Conservation (phyloP, 2,329 filamentous ascomycete species). For the Ophiostoma quercus region DNA sequence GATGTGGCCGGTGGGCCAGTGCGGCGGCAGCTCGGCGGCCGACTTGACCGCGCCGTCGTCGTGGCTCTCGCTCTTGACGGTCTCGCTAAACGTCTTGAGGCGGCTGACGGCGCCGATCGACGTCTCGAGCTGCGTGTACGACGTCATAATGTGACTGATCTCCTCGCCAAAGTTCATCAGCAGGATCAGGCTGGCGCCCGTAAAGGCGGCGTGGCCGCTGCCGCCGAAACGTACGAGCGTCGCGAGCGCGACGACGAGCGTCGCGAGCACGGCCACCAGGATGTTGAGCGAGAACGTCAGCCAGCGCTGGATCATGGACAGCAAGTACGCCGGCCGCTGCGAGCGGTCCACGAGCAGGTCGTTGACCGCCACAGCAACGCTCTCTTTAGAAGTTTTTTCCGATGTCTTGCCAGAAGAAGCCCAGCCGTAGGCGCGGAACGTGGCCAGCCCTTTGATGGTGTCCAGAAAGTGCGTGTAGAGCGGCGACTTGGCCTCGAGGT, state of each 20-base stretch:
- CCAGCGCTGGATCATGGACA: conserved; percentile 56
- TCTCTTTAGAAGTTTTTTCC: not conserved
- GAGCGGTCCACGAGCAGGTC: conserved; percentile 47
- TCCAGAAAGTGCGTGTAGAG: conserved; percentile 53
- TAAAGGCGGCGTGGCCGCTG: not conserved
- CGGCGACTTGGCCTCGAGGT: conserved; percentile 57
- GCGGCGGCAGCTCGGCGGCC: not conserved
- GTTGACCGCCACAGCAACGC: conserved; percentile 38
- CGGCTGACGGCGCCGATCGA: conserved; percentile 37
- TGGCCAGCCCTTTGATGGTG: conserved; percentile 50
- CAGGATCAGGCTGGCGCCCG: conserved; percentile 29
- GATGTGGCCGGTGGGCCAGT: not conserved
- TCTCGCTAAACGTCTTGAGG: conserved; percentile 33
- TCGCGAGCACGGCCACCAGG: conserved; percentile 45
- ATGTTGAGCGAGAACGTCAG: conserved; percentile 47
- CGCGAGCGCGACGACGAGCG: conserved; percentile 35
- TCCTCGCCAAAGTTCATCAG: conserved; percentile 37
- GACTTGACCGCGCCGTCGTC: conserved; percentile 30
- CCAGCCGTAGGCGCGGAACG: conserved; percentile 55
- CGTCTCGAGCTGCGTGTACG: conserved; percentile 36
- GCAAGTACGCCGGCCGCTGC: conserved; percentile 53
- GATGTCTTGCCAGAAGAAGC: conserved; percentile 31
- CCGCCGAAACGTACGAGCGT: not conserved
- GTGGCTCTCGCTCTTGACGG: conserved; percentile 29
- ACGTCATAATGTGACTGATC: conserved; percentile 32